A percentile compares a stretch with the other conserved stretches of the same genome.
Conservation (phyloP, 768 basidiomycete genomes). For the Candolleomyces aberdarensis region DNA sequence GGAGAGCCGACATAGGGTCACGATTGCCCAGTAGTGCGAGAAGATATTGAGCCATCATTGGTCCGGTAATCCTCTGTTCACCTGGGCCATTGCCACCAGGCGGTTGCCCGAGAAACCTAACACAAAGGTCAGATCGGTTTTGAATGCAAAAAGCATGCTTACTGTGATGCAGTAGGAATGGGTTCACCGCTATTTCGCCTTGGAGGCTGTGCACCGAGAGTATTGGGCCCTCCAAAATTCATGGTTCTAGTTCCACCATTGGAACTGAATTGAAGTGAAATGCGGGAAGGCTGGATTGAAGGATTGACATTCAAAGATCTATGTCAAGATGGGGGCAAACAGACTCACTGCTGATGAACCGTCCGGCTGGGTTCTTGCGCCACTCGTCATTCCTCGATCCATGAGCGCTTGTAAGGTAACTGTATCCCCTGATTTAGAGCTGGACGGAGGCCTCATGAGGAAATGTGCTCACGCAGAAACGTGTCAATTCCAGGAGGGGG, state of each 20-base stretch:
- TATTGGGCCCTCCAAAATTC: slow-evolving; percentile 5
- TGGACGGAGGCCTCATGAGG: slow-evolving; percentile 2
- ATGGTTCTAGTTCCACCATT: slow-evolving; percentile 4
- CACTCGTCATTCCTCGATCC: slow-evolving; percentile 29
- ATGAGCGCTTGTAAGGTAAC: slow-evolving; percentile 35
- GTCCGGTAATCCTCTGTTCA: slow-evolving; percentile 47
- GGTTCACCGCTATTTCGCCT: slow-evolving; percentile 12
- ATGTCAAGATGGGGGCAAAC: not conserved
- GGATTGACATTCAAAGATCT: not conserved
- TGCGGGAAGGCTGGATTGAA: slow-evolving; percentile 1
- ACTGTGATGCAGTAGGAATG: slow-evolving; percentile 55
- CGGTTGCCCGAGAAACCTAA: slow-evolving; percentile 23
- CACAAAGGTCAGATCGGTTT: not conserved
- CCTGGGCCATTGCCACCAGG: slow-evolving; percentile 24
- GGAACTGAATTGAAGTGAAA: slow-evolving; percentile 12
- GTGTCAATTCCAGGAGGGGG: slow-evolving; percentile 38
- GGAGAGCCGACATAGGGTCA: slow-evolving; percentile 42
- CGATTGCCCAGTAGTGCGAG: slow-evolving; percentile 55
- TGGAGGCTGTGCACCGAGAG: not conserved
- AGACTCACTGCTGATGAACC: not conserved
- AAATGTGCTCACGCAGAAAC: slow-evolving; percentile 43
- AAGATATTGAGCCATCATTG: slow-evolving; percentile 71
- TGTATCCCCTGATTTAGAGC: slow-evolving; percentile 10
- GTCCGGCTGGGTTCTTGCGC: slow-evolving; percentile 5
- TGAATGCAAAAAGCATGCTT: slow-evolving; percentile 13